Evolutionary conservation across 768 basidiomycete species (phyloP).

Genomic region (Rhizopogon rudus): DNA sequence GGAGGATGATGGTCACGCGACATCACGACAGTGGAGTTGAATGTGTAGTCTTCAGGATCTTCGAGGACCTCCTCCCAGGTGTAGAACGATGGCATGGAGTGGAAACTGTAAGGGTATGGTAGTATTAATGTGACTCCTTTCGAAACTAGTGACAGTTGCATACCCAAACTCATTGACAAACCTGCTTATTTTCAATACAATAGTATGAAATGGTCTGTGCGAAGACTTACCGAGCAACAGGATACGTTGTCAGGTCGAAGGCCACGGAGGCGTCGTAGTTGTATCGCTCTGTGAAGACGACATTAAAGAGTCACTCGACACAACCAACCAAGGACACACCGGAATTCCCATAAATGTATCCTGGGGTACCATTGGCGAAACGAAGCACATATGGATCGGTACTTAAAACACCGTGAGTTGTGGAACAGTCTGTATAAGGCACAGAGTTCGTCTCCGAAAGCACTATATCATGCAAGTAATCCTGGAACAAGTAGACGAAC

Average conservation of each 20-base stretch:
- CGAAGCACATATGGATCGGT: slow-evolving; percentile 50
- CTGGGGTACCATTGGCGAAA: slow-evolving; percentile 44
- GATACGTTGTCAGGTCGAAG: slow-evolving; percentile 51
- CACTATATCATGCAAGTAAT: slow-evolving; percentile 44
- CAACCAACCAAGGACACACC: slow-evolving; percentile 26
- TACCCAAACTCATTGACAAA: slow-evolving; percentile 60
- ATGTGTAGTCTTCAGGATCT: slow-evolving; percentile 46
- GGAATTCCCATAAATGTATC: slow-evolving; percentile 51
- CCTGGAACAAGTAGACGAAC: slow-evolving; percentile 49
- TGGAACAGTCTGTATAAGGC: slow-evolving; percentile 56
- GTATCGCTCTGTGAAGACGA: slow-evolving; percentile 39
- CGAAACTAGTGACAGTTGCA: slow-evolving; percentile 4
- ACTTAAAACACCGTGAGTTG: slow-evolving; percentile 51
- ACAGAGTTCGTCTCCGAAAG: slow-evolving; percentile 48
- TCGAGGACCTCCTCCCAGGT: slow-evolving; percentile 53
- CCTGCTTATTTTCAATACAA: slow-evolving; percentile 16
- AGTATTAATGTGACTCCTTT: background rate
- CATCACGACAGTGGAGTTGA: slow-evolving; percentile 53
- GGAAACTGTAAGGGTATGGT: slow-evolving; percentile 36
- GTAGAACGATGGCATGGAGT: slow-evolving; percentile 61
- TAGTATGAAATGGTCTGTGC: background rate
- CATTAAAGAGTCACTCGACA: background rate
- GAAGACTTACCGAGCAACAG: slow-evolving; percentile 35
- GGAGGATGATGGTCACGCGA: slow-evolving; percentile 56
- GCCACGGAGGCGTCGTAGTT: slow-evolving; percentile 50